Base-by-base conservation (phyloP, 1,139 yeast genomes). In the Candida neerlandica region DNA sequence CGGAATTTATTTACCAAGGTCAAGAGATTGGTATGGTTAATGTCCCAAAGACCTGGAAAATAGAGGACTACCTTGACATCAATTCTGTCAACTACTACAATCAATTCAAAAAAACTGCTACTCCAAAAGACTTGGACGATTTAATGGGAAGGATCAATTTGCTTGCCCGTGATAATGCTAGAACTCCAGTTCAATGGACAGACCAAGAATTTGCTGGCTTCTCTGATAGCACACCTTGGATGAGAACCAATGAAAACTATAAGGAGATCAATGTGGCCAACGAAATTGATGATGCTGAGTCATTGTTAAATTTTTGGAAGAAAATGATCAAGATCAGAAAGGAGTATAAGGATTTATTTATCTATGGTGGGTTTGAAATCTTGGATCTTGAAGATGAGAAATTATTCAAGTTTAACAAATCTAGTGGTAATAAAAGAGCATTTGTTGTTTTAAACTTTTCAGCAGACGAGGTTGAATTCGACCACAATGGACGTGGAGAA, bases 131-230 rank as follows among this genome's bases (percentile, higher is more conserved):
- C 50, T 58, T 64, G 48, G 55, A 58, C 29, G 53, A 56, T 39
- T 63, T 69, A 49, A 52, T 74, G 64, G 69, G 68, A 46, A 58
- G 54, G 29, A 61, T 75, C 49, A 65, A 67, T 50, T 56, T 73
- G 44, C 50, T 73, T 23, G 78, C 81, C 10, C 70, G 85, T 59
- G 85, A 81, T 59, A 72, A 82, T 56, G 77, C 84, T 4, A 71
- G 86, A 60, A 71, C 83, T 10, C 86, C 86, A 16, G 77, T 81
- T 53, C 85, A 80, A 58, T 82, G 86, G 86, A 75, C 73, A 50
- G 61, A 62, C 43, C 57, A 69, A 1, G 65, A 58, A 7, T 57
- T 74, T 54, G 83, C 71, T 27, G 85, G 86, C 0, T 81, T 81
- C 60, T 63, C 82, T 12, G 62, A 70, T 2, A 77, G 68, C 27